Base-by-base conservation (phyloP, 176 grass and related monocot genomes). In the Dactylis glomerata region DNA sequence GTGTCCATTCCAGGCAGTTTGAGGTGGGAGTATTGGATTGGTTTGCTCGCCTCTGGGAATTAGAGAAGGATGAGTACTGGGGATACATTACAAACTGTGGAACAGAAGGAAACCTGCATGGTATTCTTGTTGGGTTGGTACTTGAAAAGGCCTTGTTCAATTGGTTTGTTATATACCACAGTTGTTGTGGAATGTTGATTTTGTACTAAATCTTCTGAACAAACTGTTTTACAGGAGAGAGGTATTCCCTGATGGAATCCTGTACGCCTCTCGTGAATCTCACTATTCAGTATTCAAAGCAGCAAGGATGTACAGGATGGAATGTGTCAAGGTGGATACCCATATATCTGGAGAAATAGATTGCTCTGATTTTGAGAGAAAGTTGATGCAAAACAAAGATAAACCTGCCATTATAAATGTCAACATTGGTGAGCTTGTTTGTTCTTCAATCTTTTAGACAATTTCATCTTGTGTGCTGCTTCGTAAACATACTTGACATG, bases 251-350 rank as follows among this genome's bases (percentile, higher is more conserved):
- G 74, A 92, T 44, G 87, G 92, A 31, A 75, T 90, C 36, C 30
- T 94, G 24, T 94, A 92, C 30, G 92, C 92, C 37, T 94, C 87
- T 17, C 57, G 57, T 38, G 87, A 94, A 27, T 77, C 92, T 5
- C 92, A 92, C 63, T 92, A 92, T 61, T 92, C 89, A 40, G 58
- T 94, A 76, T 94, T 92, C 81, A 94, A 92, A 75, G 90, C 87
- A 49, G 90, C 89, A 33, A 87, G 82, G 70, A 94, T 94, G 87
- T 94, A 92, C 42, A 82, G 84, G 38, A 90, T 94, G 85, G 73
- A 83, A 70, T 70, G 38, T 42, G 38, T 70, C 22, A 70, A 70
- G 67, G 11, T 70, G 67, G 67, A 70, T 12, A 37, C 67, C 22
- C 67, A 70, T 42, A 70, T 69, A 15, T 70, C 67, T 70, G 37